Conservation (phyloP, 192 early-diverging fungal species). For the Linnemannia hyalina region DNA sequence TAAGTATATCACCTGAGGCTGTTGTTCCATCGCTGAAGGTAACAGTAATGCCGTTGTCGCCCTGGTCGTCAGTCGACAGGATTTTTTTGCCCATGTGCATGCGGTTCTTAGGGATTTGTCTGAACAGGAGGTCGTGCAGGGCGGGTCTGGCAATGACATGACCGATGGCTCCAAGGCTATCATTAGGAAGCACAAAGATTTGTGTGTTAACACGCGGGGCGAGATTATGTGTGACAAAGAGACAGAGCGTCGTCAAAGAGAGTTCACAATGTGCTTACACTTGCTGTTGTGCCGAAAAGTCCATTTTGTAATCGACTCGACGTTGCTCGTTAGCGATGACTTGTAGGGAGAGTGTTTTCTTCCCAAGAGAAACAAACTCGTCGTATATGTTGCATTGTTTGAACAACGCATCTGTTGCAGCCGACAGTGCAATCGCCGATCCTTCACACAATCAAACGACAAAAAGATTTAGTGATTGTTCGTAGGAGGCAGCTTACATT, state of each 20-base stretch:
- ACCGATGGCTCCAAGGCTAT: neutral
- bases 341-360: neutral
- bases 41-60: neutral
- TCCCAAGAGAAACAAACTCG: neutral
- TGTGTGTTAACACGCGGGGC: neutral
- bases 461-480: no score
- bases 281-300: neutral
- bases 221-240: neutral
- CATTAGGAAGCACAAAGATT: neutral
- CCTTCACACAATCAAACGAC: neutral
- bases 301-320: neutral
- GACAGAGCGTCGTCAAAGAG: neutral
- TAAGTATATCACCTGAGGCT: neutral
- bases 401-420: neutral
- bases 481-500: neutral
- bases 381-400: neutral
- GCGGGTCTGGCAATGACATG: neutral
- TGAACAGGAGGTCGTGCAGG: neutral
- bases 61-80: neutral
- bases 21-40: neutral
- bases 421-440: neutral
- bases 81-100: neutral
- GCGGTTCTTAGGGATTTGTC: neutral
- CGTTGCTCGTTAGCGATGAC: neutral
- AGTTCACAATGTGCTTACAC: neutral